Base-by-base conservation (phyloP, 352 stramenopile species). In the Globisporangium paroecandrum region DNA sequence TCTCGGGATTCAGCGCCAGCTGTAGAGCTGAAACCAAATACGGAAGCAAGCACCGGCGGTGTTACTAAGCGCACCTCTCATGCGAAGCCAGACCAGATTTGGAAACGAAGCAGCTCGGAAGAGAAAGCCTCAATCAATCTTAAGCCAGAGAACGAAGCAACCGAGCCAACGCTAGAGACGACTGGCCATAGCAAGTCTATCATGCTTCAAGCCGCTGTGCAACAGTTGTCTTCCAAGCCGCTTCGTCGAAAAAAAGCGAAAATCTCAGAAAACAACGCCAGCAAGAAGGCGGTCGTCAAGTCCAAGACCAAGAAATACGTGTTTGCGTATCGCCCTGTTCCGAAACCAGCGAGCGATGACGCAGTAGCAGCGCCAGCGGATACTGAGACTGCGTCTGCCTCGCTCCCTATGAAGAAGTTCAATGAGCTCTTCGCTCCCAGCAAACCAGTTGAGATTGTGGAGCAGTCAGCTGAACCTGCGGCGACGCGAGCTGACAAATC, bases 251-350 rank as follows among this genome's bases (percentile, higher is more conserved):
- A 62, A 34, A 62, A 67, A 67, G 18, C 47, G 2, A 13, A 18
- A 15, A 46, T 24, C 25, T 18, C 6, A 25, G 57, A 47, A 27
- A n/a, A 12, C 8, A 29, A 5, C 55, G n/a, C 5, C 18, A 59
- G 27, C 18, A 69, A 65, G 43, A 55, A 36, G 53, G 38, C 46
- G n/a, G 18, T 65, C 2, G 29, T 65, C 12, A 56, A 57, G 25
- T 49, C 64, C 25, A 69, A 57, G 9, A 38, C 38, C 5, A 69
- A 69, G 43, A 69, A 69, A n/a, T 65, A 56, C n/a, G 43, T 65
- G 29, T 24, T 69, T 24, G 32, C 27, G 13, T 69, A 69, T 65
- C 64, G 56, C 27, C 64, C 64, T 20, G 55, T 69, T 18, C 18
- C n/a, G 38, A 69, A 65, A 20, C 24, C n/a, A 10, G 34, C 38